Evolutionary conservation across 2,329 filamentous ascomycete species (phyloP), one percentile per base, ranked within the genome.

Genomic region (Cladosporium velox): DNA sequence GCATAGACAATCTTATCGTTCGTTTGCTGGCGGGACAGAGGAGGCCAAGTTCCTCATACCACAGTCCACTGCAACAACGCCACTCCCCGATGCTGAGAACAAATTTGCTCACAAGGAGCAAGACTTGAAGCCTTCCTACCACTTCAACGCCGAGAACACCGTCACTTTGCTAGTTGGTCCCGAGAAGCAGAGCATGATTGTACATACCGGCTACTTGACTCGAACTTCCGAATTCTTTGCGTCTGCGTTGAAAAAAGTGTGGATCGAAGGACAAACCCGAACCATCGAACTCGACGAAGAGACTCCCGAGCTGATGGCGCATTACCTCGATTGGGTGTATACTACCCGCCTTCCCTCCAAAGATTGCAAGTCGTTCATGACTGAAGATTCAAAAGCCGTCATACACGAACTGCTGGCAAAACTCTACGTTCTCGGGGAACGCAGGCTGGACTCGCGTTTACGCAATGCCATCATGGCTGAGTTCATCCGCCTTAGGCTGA

Each of bases 311-410:
- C 28, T 38, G 0, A 72, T 72, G 65, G 38, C 49, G 4, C 5
- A 69, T 12, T 72, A 70, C 26, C 15, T 67, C 1, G 65, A 70
- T n/a, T 72, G 71, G 71, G 51, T 72, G 0, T 69, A 71, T 59
- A 52, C 49, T 10, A 18, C 49, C 12, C 24, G 14, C 24, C 49
- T 52, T 8, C 49, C 49, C 5, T 7, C 49, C 4, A 24, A 51
- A 51, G n/a, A 12, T 14, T 14, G 1, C 47, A 14, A 10, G 14
- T 28, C 4, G 1, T 1, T 18, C 15, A 18, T 2, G 15, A 7
- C 35, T 18, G 15, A 38, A 18, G 6, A 1, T 14, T 15, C 35
- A 6, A 38, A 18, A 38, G n/a, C 2, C 11, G n/a, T 51, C 7
- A 7, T 21, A 7, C 47, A 35, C 34, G 34, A 14, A 35, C 2